Conservation (phyloP, 1,139 yeast species). For the Geotrichum klebahnii region DNA sequence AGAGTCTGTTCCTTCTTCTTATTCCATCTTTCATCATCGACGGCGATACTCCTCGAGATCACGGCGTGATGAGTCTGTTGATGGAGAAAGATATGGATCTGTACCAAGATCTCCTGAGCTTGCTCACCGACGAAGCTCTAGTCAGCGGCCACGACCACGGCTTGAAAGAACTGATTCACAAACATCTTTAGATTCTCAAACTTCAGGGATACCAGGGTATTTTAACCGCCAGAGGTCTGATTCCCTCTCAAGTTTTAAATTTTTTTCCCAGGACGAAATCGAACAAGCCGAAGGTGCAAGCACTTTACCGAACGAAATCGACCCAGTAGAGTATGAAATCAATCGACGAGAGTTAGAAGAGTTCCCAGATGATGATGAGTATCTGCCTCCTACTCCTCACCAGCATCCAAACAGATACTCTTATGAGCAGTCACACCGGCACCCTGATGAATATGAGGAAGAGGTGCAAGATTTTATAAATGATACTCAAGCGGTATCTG, state of each 20-base stretch:
- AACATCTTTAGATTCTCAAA: conserved; percentile 34
- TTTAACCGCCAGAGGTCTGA: conserved; percentile 28
- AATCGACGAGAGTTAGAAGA: conserved; percentile 33
- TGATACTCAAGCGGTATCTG: conserved; percentile 4
- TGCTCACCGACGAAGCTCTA: conserved; percentile 6
- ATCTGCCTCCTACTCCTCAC: conserved; percentile 25
- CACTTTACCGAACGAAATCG: conserved; percentile 63
- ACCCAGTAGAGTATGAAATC: conserved; percentile 44
- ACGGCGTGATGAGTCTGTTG: conserved; percentile 25
- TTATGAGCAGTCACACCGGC: conserved; percentile 24
- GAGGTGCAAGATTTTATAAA: conserved; percentile 10
- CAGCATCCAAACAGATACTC: conserved; percentile 27
- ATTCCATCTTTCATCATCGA: conserved; percentile 75
- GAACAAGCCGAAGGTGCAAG: conserved; percentile 81
- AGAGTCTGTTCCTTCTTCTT: conserved; percentile 84
- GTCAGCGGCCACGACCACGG: conserved; percentile 28
- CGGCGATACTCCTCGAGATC: conserved; percentile 40
- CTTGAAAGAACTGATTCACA: conserved; percentile 12
- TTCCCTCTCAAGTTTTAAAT: conserved; percentile 51
- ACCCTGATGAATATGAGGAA: conserved; percentile 10
- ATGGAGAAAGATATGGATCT: conserved; percentile 13
- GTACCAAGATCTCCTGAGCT: conserved; percentile 17
- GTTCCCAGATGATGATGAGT: conserved; percentile 34
- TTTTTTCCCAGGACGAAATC: conserved; percentile 78
- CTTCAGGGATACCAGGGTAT: conserved; percentile 23